These are phyloP conservation scores for Suillus clintonianus DNA, from an alignment of 768 basidiomycete species.

Conservation along the genomic window DNA sequence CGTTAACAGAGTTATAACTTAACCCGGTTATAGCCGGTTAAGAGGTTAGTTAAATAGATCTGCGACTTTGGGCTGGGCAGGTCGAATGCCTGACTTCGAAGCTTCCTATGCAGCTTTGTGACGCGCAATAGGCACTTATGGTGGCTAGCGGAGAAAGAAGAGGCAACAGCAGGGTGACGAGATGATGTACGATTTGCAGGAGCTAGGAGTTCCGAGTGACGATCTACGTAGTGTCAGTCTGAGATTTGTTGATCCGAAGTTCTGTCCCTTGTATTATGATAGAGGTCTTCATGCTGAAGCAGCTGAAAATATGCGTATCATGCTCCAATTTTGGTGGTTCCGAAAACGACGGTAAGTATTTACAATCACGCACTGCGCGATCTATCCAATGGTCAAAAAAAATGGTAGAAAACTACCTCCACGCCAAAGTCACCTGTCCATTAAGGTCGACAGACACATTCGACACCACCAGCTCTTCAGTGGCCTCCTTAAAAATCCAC, in stretches of 20 bases:
- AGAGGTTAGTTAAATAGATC: too few relatives aligned
- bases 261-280: not conserved
- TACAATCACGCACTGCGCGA: not conserved
- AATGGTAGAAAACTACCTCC: slow-evolving; percentile 23
- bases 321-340: not conserved
- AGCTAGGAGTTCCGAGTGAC: too few relatives aligned
- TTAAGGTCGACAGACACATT: slow-evolving; percentile 47
- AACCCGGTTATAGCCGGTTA: too few relatives aligned
- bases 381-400: not conserved
- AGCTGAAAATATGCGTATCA: not conserved
- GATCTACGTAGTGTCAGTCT: too few relatives aligned
- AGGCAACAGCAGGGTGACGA: too few relatives aligned
- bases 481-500: slow-evolving; percentile 42
- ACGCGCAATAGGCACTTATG: too few relatives aligned
- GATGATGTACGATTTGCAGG: too few relatives aligned
- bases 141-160: too few relatives aligned
- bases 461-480: slow-evolving; percentile 43
- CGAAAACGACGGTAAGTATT: not conserved
- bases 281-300: not conserved
- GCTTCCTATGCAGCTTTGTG: too few relatives aligned
- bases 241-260: not conserved
- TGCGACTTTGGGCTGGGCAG: too few relatives aligned
- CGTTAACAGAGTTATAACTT: too few relatives aligned
- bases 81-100: too few relatives aligned
- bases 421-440: slow-evolving; percentile 32